These are phyloP conservation scores for Uronychia setigera DNA, from an alignment of 73 alveolate genomes.

Conservation along the genomic window DNA sequence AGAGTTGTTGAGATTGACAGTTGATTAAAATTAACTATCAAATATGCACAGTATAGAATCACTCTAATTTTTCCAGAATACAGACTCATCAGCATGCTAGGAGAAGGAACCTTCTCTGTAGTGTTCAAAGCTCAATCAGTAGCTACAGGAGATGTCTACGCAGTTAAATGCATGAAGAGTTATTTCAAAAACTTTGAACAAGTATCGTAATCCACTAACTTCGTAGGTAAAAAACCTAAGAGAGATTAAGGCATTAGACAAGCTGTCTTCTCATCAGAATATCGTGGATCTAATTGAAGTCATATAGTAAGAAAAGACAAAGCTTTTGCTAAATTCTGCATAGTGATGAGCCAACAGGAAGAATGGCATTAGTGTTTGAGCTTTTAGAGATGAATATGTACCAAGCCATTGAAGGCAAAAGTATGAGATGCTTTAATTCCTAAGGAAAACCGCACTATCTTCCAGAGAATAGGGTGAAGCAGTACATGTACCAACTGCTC, in stretches of 20 bases:
- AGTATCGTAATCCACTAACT: no score
- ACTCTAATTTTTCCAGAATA: neutral
- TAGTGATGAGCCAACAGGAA: neutral
- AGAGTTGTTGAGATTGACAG: no score
- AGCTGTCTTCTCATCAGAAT: no score
- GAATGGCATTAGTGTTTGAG: neutral
- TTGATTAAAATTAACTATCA: no score
- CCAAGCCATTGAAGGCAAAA: neutral
- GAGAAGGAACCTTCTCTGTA: no score
- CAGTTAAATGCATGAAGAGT: no score
- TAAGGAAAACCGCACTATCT: neutral
- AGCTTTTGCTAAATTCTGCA: neutral
- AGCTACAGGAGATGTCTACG: no score
- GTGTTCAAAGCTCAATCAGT: no score
- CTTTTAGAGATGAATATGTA: neutral
- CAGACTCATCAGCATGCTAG: neutral
- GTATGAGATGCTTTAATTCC: neutral
- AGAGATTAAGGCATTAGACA: no score
- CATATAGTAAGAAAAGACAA: neutral
- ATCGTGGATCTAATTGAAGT: neutral
- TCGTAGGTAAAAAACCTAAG: no score
- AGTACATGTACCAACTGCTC: slow-evolving; percentile 54
- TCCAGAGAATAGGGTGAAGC: slow-evolving; percentile 61
- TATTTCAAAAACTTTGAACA: no score
- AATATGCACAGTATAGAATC: neutral